Percentiles rank a stretch among this genome's conserved stretches.
Evolutionary conservation across 352 stramenopile species (phyloP).

Genomic region (Globisporangium radiosum): DNA sequence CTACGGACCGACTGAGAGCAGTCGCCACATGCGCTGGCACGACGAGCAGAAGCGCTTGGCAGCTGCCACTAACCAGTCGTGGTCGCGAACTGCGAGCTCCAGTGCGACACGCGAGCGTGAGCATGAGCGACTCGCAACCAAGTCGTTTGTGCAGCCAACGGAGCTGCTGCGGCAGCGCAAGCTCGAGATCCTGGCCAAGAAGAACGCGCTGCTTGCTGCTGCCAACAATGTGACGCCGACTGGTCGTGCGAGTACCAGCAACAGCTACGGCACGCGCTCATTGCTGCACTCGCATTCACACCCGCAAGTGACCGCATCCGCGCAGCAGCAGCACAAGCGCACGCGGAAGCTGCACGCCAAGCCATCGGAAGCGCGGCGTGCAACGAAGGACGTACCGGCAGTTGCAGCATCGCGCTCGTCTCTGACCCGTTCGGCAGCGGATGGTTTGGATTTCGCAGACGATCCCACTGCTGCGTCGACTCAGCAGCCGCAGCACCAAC

Average conservation of each 20-base stretch:
- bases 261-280: slow-evolving; percentile 4
- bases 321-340: slow-evolving; percentile 5
- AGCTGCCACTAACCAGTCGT: slow-evolving; percentile 24
- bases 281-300: background rate
- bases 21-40: slow-evolving; percentile 70
- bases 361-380: slow-evolving; percentile 8
- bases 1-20: slow-evolving; percentile 73
- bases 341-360: slow-evolving; percentile 7
- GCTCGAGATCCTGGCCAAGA: slow-evolving; percentile 12
- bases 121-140: slow-evolving; percentile 27
- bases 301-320: background rate
- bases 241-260: background rate
- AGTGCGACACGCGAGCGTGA: slow-evolving; percentile 27
- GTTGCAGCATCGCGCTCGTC: too few relatives aligned
- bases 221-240: background rate
- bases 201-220: slow-evolving; percentile 7
- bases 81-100: slow-evolving; percentile 32
- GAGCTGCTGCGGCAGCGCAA: slow-evolving; percentile 35
- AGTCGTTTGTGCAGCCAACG: slow-evolving; percentile 60
- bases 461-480: too few relatives aligned
- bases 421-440: too few relatives aligned
- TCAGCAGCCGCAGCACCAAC: too few relatives aligned
- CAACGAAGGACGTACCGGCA: too few relatives aligned
- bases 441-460: too few relatives aligned
- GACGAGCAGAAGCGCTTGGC: slow-evolving; percentile 51